Percentiles rank a stretch among this genome's conserved stretches.
phyloP scores from a whole-genome alignment of 768 basidiomycete species.

The Mrakia blollopis region DNA sequence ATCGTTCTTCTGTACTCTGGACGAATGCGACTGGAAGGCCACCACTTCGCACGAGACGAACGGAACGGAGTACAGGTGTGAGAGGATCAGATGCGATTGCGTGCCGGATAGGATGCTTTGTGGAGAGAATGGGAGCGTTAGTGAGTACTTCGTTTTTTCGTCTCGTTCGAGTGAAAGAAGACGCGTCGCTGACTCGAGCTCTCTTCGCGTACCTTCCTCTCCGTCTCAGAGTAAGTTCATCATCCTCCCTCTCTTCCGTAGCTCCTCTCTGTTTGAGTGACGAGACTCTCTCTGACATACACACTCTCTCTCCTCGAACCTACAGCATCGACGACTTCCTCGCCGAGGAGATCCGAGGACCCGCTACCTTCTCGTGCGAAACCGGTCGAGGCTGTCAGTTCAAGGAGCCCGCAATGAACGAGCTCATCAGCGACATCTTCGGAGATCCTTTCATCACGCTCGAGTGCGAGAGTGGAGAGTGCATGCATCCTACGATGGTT shows the following conservation, averaged over 20 bases:
- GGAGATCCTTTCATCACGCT: constrained; percentile 87
- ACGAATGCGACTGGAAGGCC: constrained; percentile 54
- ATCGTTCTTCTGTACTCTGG: constrained; percentile 88
- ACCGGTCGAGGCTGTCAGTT: constrained; percentile 73
- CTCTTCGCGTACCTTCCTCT: neutral
- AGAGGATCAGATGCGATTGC: constrained; percentile 81
- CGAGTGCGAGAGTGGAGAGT: constrained; percentile 83
- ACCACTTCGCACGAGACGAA: constrained; percentile 56
- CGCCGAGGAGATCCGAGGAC: constrained; percentile 80
- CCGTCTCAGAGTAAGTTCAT: constrained; percentile 5
- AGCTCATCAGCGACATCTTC: constrained; percentile 86
- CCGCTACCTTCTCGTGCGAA: constrained; percentile 76
- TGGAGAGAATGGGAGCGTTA: constrained; percentile 88
- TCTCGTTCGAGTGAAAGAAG: neutral
- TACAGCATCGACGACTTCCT: constrained; percentile 87
- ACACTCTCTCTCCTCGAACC: neutral
- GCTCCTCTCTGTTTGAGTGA: too few relatives aligned
- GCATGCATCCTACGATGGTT: constrained; percentile 85
- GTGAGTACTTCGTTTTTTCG: constrained; percentile 50
- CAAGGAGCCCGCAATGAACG: constrained; percentile 95
- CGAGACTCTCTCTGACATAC: neutral
- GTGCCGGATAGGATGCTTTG: constrained; percentile 93
- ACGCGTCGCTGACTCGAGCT: neutral
- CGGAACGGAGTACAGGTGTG: constrained; percentile 70
- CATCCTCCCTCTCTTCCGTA: neutral